Percentiles rank a stretch among this genome's conserved stretches.
Evolutionary conservation across 139 green algal species (phyloP).

Genomic region (Tetraselmis striata): DNA sequence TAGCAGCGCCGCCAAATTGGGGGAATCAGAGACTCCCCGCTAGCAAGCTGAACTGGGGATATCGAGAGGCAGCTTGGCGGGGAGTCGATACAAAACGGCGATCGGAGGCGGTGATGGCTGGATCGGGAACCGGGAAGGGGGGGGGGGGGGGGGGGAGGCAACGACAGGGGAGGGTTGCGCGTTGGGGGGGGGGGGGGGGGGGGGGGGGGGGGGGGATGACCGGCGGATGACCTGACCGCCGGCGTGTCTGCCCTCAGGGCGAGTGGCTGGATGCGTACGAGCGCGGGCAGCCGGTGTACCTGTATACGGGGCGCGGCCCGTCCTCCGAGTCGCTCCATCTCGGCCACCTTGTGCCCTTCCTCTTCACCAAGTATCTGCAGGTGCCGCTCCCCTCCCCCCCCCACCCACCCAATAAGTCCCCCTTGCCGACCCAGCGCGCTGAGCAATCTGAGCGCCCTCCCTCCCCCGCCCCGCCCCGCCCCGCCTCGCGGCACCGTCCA

Average conservation of each 20-base stretch:
- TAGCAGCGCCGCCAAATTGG: too few species aligned
- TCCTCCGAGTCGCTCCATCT: constrained; percentile 61
- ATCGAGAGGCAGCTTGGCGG: too few species aligned
- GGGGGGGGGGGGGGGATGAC: too few species aligned
- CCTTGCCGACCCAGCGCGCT: not conserved
- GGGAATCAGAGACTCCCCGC: too few species aligned
- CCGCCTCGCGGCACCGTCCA: not conserved
- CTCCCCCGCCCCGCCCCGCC: not conserved
- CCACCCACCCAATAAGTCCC: not conserved
- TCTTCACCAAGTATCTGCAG: not conserved
- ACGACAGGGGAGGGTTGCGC: too few species aligned
- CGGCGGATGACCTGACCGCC: too few species aligned
- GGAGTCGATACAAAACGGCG: too few species aligned
- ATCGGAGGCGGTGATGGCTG: too few species aligned
- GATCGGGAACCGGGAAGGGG: too few species aligned
- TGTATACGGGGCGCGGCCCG: constrained; percentile 91
- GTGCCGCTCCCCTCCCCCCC: not conserved
- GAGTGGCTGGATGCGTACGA: constrained; percentile 89
- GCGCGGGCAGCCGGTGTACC: constrained; percentile 88
- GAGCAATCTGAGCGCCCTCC: not conserved
- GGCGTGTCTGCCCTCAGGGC: constrained; percentile 2
- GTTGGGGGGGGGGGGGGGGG: too few species aligned
- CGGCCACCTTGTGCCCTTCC: not conserved
- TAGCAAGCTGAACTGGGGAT: too few species aligned
- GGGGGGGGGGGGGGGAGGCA: too few species aligned